Percentiles rank a stretch among this genome's conserved stretches.
These are phyloP conservation scores for Sphaerulina populicola DNA, from an alignment of 2,329 filamentous ascomycete genomes.

Conservation along the genomic window DNA sequence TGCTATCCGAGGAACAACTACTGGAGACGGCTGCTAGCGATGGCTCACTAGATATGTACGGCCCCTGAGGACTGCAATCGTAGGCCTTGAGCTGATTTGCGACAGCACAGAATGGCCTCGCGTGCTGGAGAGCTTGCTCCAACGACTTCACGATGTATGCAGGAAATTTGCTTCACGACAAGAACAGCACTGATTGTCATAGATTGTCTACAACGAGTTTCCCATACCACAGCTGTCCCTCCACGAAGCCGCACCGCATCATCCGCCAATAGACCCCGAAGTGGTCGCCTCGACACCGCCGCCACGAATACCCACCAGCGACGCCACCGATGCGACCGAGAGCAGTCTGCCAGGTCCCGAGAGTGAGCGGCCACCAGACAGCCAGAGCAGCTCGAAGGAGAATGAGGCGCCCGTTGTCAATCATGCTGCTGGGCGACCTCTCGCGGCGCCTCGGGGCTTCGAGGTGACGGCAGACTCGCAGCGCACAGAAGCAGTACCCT, in stretches of 20 bases:
- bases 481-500: conserved; percentile 22
- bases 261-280: conserved; percentile 34
- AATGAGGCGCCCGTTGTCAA: conserved; percentile 45
- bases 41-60: conserved; percentile 51
- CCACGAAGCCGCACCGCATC: conserved; percentile 42
- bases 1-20: conserved; percentile 40
- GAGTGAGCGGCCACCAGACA: conserved; percentile 19
- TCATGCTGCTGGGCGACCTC: conserved; percentile 29
- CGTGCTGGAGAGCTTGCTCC: conserved; percentile 56
- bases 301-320: conserved; percentile 31
- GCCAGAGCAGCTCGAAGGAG: conserved; percentile 59
- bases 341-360: conserved; percentile 21
- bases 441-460: conserved; percentile 32
- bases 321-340: conserved; percentile 15
- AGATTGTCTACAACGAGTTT: conserved; percentile 72
- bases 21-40: conserved; percentile 51
- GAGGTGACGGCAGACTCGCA: conserved; percentile 25
- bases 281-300: conserved; percentile 29
- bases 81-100: conserved; percentile 17
- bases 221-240: conserved; percentile 56
- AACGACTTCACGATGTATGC: conserved; percentile 58
- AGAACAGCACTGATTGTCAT: neutral
- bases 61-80: conserved; percentile 21
- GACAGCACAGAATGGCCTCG: conserved; percentile 60
- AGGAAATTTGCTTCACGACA: neutral